phyloP scores from a whole-genome alignment of 2,329 filamentous ascomycete species.

The Aspergillus intermedius region DNA sequence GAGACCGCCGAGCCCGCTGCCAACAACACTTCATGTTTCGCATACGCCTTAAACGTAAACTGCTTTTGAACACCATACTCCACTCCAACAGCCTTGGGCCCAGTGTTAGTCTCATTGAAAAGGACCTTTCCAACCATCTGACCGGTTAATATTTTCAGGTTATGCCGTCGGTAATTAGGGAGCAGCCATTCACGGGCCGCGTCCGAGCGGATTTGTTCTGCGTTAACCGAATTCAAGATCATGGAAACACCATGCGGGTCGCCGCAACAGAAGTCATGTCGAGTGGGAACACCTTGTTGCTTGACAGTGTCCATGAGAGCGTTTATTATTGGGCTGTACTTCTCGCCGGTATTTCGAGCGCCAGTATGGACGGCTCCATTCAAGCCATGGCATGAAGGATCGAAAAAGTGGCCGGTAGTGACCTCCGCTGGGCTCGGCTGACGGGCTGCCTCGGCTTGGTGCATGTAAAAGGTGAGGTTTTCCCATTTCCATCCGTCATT shows the following conservation, averaged over 20 bases:
- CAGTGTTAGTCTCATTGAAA: not conserved
- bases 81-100: not conserved
- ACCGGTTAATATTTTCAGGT: not conserved
- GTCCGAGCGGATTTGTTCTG: not conserved
- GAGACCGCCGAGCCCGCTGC: not conserved
- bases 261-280: not conserved
- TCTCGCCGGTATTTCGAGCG: not conserved
- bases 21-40: not conserved
- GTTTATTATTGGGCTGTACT: not conserved
- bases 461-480: not conserved
- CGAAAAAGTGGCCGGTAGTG: not conserved
- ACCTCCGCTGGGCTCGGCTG: not conserved
- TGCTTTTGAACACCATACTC: not conserved
- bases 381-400: not conserved
- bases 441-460: not conserved
- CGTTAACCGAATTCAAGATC: not conserved
- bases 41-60: not conserved
- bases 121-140: not conserved
- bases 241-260: not conserved
- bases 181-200: not conserved
- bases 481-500: not conserved
- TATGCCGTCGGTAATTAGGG: not conserved
- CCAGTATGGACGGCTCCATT: not conserved
- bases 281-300: not conserved
- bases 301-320: not conserved